A percentile compares a stretch with the other conserved stretches of the same genome.
These are phyloP conservation scores for Rhododendron kiyosumense DNA, from an alignment of 148 eudicot genomes.

Conservation along the genomic window DNA sequence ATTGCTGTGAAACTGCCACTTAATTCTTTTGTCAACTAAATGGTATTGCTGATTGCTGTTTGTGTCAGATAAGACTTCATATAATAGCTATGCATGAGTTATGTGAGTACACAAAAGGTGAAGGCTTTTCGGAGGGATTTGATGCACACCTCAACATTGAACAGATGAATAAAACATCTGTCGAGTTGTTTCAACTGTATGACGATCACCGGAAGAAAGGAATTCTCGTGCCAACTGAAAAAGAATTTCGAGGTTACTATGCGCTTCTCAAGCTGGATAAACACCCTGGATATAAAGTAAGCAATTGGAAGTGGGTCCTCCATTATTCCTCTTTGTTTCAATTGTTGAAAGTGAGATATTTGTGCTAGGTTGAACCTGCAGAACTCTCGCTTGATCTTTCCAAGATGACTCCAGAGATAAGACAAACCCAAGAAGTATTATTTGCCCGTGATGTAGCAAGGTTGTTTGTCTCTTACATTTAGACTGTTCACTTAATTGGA, in stretches of 20 bases:
- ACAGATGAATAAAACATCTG: slow-evolving; percentile 99
- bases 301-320: slow-evolving; percentile 23
- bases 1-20: slow-evolving; percentile 6
- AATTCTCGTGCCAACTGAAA: slow-evolving; percentile 63
- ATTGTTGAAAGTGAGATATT: slow-evolving; percentile 24
- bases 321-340: not conserved
- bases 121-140: slow-evolving; percentile 95
- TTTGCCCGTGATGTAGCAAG: slow-evolving; percentile 98
- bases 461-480: slow-evolving; percentile 29
- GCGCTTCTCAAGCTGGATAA: slow-evolving; percentile 96
- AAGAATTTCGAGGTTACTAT: slow-evolving; percentile 97
- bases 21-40: slow-evolving; percentile 8
- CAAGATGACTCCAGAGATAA: slow-evolving; percentile 83
- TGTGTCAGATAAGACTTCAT: slow-evolving; percentile 91
- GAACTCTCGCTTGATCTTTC: slow-evolving; percentile 98
- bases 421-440: slow-evolving; percentile 81
- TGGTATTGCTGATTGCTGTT: slow-evolving; percentile 11
- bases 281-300: slow-evolving; percentile 97
- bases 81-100: slow-evolving; percentile 94
- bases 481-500: not conserved
- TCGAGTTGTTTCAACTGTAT: slow-evolving; percentile 88
- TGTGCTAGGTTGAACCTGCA: slow-evolving; percentile 91
- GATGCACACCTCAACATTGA: slow-evolving; percentile 98
- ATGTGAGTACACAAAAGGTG: slow-evolving; percentile 92
- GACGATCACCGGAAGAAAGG: slow-evolving; percentile 97